phyloP scores from a whole-genome alignment of 306 rosid species.

The Sicyos edulis region DNA sequence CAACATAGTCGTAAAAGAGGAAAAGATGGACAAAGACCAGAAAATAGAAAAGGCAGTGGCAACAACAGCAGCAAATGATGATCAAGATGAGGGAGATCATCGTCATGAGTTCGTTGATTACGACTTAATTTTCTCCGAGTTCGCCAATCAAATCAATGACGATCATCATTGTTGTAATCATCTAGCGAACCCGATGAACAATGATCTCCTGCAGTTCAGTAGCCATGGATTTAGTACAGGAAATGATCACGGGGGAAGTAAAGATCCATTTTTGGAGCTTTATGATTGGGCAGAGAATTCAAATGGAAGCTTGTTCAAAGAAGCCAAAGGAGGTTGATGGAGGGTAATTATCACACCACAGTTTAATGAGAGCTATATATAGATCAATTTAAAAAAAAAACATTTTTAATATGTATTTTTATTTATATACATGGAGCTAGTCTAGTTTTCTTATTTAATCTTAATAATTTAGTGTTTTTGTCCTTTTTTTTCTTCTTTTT shows the following conservation, averaged over 20 bases:
- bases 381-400: not conserved
- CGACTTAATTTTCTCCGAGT: conserved; percentile 61
- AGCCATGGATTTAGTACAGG: conserved; percentile 39
- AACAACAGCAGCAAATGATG: conserved; percentile 24
- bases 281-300: conserved; percentile 19
- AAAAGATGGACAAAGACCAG: not conserved
- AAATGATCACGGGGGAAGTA: conserved; percentile 32
- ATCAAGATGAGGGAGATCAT: conserved; percentile 50
- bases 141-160: conserved; percentile 54
- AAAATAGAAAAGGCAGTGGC: not conserved
- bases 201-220: conserved; percentile 33
- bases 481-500: not conserved
- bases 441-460: not conserved
- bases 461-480: not conserved
- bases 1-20: conserved; percentile 7
- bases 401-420: not conserved
- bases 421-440: conserved; percentile 2
- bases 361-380: not conserved
- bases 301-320: not conserved
- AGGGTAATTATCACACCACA: conserved; percentile 8
- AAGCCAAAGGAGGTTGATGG: conserved; percentile 6
- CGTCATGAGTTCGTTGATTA: conserved; percentile 31
- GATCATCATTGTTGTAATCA: not conserved
- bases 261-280: conserved; percentile 42
- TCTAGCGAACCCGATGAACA: not conserved